Percentiles rank a stretch among this genome's conserved stretches.
Evolutionary conservation across 1,139 yeast genomes (phyloP).

Genomic region (Magnusiomyces fungicola): DNA sequence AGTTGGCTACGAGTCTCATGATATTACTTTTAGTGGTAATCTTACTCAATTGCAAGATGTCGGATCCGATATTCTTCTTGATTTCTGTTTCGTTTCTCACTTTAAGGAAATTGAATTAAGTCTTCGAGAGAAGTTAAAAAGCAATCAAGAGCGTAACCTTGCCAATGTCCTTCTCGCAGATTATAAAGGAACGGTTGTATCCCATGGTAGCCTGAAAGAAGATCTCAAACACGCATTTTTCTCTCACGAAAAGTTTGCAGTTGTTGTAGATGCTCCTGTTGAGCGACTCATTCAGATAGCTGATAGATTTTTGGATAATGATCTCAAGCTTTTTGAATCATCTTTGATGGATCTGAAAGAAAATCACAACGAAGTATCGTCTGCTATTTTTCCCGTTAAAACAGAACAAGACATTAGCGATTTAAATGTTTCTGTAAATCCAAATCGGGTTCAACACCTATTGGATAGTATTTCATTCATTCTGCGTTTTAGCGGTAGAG

Average conservation of each 20-base stretch:
- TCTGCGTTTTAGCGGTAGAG: neutral
- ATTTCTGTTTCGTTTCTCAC: constrained; percentile 1
- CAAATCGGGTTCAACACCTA: neutral
- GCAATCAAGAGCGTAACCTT: neutral
- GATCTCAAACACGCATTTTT: constrained; percentile 9
- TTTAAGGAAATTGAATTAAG: neutral
- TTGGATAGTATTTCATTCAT: neutral
- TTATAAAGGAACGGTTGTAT: constrained; percentile 10
- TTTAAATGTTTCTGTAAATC: too few relatives aligned
- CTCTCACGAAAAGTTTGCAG: constrained; percentile 9
- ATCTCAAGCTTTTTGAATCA: constrained; percentile 7
- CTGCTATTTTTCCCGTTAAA: too few relatives aligned
- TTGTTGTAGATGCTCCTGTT: constrained; percentile 11
- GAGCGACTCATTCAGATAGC: constrained; percentile 10
- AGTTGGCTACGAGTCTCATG: neutral
- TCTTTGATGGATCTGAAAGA: neutral
- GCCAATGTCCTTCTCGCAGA: constrained; percentile 4
- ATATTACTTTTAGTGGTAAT: neutral
- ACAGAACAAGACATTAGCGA: too few relatives aligned
- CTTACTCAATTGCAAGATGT: neutral
- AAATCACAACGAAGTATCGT: neutral
- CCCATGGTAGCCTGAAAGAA: constrained; percentile 8
- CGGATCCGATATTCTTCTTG: neutral
- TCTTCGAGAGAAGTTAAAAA: neutral
- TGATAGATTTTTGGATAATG: constrained; percentile 9